Base-by-base conservation (phyloP, 2,329 filamentous ascomycete species). In the Ophiostoma quercus region DNA sequence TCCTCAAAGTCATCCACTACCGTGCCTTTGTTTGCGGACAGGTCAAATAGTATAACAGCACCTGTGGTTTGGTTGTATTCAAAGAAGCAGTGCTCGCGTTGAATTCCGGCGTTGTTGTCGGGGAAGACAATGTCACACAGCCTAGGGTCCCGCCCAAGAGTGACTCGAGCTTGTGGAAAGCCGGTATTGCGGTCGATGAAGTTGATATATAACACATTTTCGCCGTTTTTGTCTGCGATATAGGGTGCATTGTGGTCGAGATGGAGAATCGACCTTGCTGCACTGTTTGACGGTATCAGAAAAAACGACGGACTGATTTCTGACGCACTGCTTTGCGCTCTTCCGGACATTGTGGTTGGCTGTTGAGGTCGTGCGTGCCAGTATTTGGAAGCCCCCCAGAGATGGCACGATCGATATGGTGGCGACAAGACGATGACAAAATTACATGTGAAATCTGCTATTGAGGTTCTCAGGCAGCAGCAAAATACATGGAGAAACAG, bases 21-120 rank as follows among this genome's bases (percentile, higher is more conserved):
- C 12, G 76, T 77, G 12, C 71, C 72, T 16, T 51, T 16, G 22
- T 72, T 68, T 0, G 62, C 51, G 29, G 76, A 76, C 16, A 71
- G 57, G 68, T 77, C 75, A n/a, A 66, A 70, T 7, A 77, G 69
- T 14, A 77, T 47, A 1, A 77, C 75, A 22, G 75, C 75, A 5
- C 76, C 75, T 0, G 74, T 76, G 9, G 72, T 67, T 8, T 43
- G 51, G 37, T 73, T 73, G 16, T 74, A 70, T 9, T 71, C n/a
- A 25, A 77, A 76, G 51, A 9, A 25, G 22, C 51, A 57, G 51
- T 57, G 51, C 9, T 57, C 14, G n/a, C 51, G 51, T 22, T 57
- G 51, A 9, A 57, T 57, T 25, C 51, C 51, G 22, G 12, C 51
- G 14, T 22, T 57, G 51, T 8, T 57, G n/a, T 57, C 51, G 9